Percentiles rank a stretch among this genome's conserved stretches.
phyloP scores from a whole-genome alignment of 495 filamentous ascomycete species.

The Parachaetomium inaequale region DNA sequence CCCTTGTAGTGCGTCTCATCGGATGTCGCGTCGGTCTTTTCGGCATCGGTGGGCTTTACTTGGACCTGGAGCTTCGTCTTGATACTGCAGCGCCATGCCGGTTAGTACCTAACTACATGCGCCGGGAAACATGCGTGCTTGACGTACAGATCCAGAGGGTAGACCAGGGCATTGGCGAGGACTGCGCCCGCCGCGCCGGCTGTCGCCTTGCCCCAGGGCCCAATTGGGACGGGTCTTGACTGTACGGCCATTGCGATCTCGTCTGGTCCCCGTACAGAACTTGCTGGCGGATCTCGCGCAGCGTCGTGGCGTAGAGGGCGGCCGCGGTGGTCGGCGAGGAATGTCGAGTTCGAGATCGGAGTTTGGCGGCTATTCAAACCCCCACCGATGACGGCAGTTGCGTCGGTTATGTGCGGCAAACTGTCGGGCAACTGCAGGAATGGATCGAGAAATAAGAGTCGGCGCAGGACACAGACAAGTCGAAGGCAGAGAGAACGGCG shows the following conservation, averaged over 20 bases:
- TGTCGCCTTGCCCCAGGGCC: conserved; percentile 90
- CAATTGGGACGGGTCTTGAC: conserved; percentile 73
- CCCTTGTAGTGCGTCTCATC: conserved; percentile 72
- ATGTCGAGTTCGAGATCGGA: not conserved
- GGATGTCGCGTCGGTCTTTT: conserved; percentile 31
- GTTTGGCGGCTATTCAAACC: conserved; percentile 9
- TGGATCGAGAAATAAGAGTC: not conserved
- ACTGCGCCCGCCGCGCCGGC: conserved; percentile 93
- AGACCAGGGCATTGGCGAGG: conserved; percentile 91
- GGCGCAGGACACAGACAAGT: not conserved
- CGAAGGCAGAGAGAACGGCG: not conserved
- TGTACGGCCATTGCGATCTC: conserved; percentile 62
- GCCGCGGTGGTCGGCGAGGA: not conserved
- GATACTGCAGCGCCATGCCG: conserved; percentile 52
- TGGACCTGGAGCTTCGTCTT: conserved; percentile 98
- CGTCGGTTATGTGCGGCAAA: conserved; percentile 4
- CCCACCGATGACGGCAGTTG: conserved; percentile 20
- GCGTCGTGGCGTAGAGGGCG: not conserved
- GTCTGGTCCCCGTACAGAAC: not conserved
- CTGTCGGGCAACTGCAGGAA: not conserved
- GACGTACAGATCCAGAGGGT: conserved; percentile 92
- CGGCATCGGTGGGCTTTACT: conserved; percentile 59
- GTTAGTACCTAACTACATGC: conserved; percentile 17
- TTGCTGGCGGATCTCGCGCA: not conserved
- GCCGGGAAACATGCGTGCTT: not conserved